Base-by-base conservation (phyloP, 805 yeast species). In the Ogataea populi-albae region DNA sequence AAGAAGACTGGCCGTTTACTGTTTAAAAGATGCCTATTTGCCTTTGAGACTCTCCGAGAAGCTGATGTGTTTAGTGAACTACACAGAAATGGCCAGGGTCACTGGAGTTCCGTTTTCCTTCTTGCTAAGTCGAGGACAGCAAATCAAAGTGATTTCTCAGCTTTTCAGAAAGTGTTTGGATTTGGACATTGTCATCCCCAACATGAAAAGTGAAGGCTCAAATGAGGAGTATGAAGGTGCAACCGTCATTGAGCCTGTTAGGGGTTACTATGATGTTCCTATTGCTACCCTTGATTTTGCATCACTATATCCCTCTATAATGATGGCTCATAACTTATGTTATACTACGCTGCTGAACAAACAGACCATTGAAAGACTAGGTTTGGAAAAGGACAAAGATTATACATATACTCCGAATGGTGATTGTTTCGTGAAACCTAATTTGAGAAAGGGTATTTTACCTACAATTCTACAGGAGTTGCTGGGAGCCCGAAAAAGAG, bases 71-170 rank as follows among this genome's bases (percentile, higher is more conserved):
- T 68, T 93, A 42, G 95, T 94, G 42, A 93, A 93, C 55, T 93
- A 93, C 62, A 91, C 97, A 1, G 99, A 93, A 64, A 93, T 93
- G 99, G 97, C 98, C 2, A 81, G 99, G 67, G 99, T 93, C 18
- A 93, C 98, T 0, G 99, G 99, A 47, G 98, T 93, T 8, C 98
- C 99, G 0, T 87, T 93, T 53, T 83, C 96, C 1, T 91, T 79
- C 55, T 70, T 93, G 43, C 65, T 93, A 28, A 60, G 94, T 11
- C 75, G 99, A 56, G 99, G 99, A 25, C 99, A 93, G 66, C 98
- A 94, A 62, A 91, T 93, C 60, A 93, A 93, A 61, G 99, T 93
- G 54, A 79, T 93, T 32, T 89, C 98, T 0, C 99, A 93, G 64
- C 68, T 93, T 32, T 93, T 86, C 64, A 73, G 99, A 49, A 94